Conservation (phyloP, 257 asterid species). For the Galeopsis tetrahit region DNA sequence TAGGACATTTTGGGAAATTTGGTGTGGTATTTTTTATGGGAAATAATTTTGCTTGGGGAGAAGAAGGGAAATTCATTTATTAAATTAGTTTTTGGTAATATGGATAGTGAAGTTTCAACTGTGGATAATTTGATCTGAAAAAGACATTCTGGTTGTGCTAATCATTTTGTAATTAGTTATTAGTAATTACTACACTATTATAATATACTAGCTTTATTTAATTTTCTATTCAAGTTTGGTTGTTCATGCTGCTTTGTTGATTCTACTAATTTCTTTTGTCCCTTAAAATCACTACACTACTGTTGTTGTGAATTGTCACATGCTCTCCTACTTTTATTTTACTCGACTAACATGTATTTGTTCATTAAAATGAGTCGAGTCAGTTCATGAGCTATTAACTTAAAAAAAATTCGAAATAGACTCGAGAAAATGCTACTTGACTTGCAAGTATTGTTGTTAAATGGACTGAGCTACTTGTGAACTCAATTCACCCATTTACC, state of each 20-base stretch:
- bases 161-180: slow-evolving; percentile 28
- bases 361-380: background rate
- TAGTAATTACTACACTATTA: slow-evolving; percentile 38
- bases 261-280: background rate
- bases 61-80: slow-evolving; percentile 24
- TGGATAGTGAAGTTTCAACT: slow-evolving; percentile 25
- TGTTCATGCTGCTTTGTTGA: slow-evolving; percentile 8
- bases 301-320: slow-evolving; percentile 49
- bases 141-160: slow-evolving; percentile 20
- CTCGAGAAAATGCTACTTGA: too few relatives aligned
- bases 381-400: too few relatives aligned
- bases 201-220: background rate
- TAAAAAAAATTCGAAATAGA: too few relatives aligned
- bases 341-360: background rate
- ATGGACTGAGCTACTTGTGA: too few relatives aligned
- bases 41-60: slow-evolving; percentile 18
- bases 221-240: background rate
- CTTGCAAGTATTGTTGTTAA: too few relatives aligned
- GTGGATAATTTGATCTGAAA: slow-evolving; percentile 37
- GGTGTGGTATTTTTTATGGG: background rate
- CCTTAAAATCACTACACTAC: slow-evolving; percentile 16
- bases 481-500: too few relatives aligned
- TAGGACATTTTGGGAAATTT: slow-evolving; percentile 39
- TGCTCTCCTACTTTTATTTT: background rate
- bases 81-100: slow-evolving; percentile 9